These are phyloP conservation scores for Patellifolia procumbens DNA, from an alignment of 179 eudicot genomes.

Conservation along the genomic window DNA sequence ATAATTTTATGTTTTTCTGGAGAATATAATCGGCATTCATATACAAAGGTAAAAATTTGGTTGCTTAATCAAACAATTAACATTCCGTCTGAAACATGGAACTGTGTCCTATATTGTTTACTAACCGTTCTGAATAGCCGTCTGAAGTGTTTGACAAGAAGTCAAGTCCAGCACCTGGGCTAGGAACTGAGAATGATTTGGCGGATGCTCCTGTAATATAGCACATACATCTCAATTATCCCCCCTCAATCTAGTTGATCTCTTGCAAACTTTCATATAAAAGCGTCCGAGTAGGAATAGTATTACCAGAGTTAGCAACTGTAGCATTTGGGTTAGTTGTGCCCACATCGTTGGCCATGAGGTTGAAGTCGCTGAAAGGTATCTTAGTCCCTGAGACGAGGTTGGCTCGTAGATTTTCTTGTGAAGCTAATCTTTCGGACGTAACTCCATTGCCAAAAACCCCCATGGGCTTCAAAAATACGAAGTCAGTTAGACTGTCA, in stretches of 20 bases:
- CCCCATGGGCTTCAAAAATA: constrained; percentile 52
- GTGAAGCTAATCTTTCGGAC: constrained; percentile 42
- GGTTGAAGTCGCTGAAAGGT: constrained; percentile 35
- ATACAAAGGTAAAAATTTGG: background rate
- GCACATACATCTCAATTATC: constrained; percentile 24
- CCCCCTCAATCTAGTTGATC: background rate
- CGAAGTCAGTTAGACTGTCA: constrained; percentile 19
- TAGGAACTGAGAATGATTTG: constrained; percentile 54
- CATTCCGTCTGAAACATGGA: background rate
- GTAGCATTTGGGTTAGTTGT: constrained; percentile 46
- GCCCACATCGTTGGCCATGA: constrained; percentile 26
- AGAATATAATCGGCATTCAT: background rate
- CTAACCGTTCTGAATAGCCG: constrained; percentile 67
- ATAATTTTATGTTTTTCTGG: background rate
- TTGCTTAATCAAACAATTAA: background rate
- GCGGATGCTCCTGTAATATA: constrained; percentile 50
- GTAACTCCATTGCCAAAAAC: constrained; percentile 51
- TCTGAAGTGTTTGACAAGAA: constrained; percentile 48
- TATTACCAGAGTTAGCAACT: constrained; percentile 63
- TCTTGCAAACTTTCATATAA: constrained; percentile 8
- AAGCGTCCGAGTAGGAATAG: background rate
- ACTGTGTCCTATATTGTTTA: constrained; percentile 6
- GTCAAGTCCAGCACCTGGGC: constrained; percentile 60
- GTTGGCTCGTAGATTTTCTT: constrained; percentile 48
- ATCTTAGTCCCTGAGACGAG: constrained; percentile 30